These are phyloP conservation scores for Pseudogymnoascus sp. DNA, from an alignment of 2,329 filamentous ascomycete species.

Conservation along the genomic window DNA sequence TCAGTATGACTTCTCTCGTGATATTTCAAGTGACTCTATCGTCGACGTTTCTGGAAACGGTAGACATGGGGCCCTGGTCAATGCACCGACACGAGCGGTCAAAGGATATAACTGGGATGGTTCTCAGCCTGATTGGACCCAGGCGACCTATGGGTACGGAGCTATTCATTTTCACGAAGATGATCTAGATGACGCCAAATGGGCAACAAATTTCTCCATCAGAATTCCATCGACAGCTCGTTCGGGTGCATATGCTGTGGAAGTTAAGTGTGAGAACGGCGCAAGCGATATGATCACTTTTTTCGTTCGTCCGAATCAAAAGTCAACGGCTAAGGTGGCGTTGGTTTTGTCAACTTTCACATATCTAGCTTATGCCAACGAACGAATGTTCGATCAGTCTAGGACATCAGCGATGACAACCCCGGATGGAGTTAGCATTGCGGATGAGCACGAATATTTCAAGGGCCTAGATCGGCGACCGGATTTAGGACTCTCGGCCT, in stretches of 20 bases:
- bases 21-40: conserved; percentile 21
- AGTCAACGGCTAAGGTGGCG: conserved; percentile 17
- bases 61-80: conserved; percentile 25
- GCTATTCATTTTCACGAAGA: conserved; percentile 34
- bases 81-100: conserved; percentile 29
- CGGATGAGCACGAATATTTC: conserved; percentile 15
- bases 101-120: conserved; percentile 29
- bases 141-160: conserved; percentile 28
- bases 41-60: conserved; percentile 23
- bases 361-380: conserved; percentile 33
- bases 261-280: conserved; percentile 19
- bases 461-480: conserved; percentile 24
- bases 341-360: conserved; percentile 31
- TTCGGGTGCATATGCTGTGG: conserved; percentile 26
- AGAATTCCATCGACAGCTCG: conserved; percentile 17
- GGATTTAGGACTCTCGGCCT: conserved; percentile 32
- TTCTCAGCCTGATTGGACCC: conserved; percentile 27
- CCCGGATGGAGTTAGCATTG: conserved; percentile 18
- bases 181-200: conserved; percentile 31
- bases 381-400: conserved; percentile 29
- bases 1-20: conserved; percentile 20
- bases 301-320: conserved; percentile 25
- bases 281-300: conserved; percentile 27
- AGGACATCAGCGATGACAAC: conserved; percentile 21
- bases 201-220: conserved; percentile 28